Percentiles rank a stretch among this genome's conserved stretches.
These are phyloP conservation scores for Crotalaria pallida DNA, from an alignment of 306 rosid species.

Conservation along the genomic window DNA sequence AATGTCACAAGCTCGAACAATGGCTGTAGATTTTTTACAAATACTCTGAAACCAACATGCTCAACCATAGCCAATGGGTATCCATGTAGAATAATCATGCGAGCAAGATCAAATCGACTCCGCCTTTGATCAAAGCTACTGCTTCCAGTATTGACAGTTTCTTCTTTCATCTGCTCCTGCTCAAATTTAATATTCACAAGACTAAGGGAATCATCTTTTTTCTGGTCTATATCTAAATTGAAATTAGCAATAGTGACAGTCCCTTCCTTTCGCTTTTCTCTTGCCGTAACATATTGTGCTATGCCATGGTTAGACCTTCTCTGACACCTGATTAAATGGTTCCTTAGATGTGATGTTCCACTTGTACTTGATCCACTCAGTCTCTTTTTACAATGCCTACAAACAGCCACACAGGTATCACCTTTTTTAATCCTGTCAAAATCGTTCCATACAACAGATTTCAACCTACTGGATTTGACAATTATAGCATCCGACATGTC, in stretches of 20 bases:
- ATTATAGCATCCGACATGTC: conserved; percentile 88
- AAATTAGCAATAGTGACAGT: conserved; percentile 59
- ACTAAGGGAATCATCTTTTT: conserved; percentile 63
- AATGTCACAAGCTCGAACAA: conserved; percentile 74
- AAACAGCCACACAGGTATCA: conserved; percentile 82
- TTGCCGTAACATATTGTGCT: conserved; percentile 52
- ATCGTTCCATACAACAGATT: conserved; percentile 97
- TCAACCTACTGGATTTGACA: conserved; percentile 83
- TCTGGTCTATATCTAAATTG: conserved; percentile 65
- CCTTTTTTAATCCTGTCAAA: conserved; percentile 95
- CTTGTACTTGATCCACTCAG: conserved; percentile 98
- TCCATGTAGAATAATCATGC: conserved; percentile 95
- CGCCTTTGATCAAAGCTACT: conserved; percentile 80
- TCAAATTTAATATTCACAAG: conserved; percentile 85
- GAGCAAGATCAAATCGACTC: conserved; percentile 92
- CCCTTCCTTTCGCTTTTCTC: conserved; percentile 88
- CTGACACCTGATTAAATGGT: conserved; percentile 93
- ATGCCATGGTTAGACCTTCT: conserved; percentile 70
- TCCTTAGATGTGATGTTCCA: conserved; percentile 98
- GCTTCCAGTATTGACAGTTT: conserved; percentile 38
- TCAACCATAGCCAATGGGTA: conserved; percentile 95
- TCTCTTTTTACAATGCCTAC: conserved; percentile 96
- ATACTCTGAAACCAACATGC: conserved; percentile 87
- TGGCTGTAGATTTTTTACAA: conserved; percentile 92
- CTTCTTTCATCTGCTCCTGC: conserved; percentile 81